Conservation (phyloP, 495 filamentous ascomycete species). For the Xanthoparmelia taractica region DNA sequence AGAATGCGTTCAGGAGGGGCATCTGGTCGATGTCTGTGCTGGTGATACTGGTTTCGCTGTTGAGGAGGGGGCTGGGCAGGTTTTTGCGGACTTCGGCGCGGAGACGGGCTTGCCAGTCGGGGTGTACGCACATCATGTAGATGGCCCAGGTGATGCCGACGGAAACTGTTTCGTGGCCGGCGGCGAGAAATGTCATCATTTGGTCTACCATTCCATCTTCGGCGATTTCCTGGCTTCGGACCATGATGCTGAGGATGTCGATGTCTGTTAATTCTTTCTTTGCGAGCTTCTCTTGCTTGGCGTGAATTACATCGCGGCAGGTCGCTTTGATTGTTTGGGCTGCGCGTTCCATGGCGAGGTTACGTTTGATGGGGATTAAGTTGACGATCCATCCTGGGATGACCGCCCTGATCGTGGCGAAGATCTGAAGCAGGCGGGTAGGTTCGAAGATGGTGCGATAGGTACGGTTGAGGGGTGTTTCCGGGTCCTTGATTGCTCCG, state of each 20-base stretch:
- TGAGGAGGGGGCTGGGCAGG: constrained; percentile 1
- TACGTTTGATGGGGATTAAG: not conserved
- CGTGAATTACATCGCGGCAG: not conserved
- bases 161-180: constrained; percentile 55
- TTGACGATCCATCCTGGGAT: not conserved
- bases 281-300: not conserved
- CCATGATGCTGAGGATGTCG: constrained; percentile 47
- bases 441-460: constrained; percentile 1
- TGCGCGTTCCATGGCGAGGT: not conserved
- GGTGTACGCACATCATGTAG: constrained; percentile 23
- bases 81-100: constrained; percentile 22
- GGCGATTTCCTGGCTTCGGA: constrained; percentile 54
- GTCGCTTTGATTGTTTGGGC: not conserved
- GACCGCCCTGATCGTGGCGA: not conserved
- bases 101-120: constrained; percentile 22
- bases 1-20: constrained; percentile 51
- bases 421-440: not conserved
- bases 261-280: not conserved
- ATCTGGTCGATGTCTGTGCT: not conserved
- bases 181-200: constrained; percentile 72
- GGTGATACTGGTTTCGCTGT: not conserved
- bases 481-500: constrained; percentile 38
- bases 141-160: constrained; percentile 27
- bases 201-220: constrained; percentile 65
- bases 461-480: not conserved